phyloP scores from a whole-genome alignment of 331 rosid genomes.

The Rosa hybrid region DNA sequence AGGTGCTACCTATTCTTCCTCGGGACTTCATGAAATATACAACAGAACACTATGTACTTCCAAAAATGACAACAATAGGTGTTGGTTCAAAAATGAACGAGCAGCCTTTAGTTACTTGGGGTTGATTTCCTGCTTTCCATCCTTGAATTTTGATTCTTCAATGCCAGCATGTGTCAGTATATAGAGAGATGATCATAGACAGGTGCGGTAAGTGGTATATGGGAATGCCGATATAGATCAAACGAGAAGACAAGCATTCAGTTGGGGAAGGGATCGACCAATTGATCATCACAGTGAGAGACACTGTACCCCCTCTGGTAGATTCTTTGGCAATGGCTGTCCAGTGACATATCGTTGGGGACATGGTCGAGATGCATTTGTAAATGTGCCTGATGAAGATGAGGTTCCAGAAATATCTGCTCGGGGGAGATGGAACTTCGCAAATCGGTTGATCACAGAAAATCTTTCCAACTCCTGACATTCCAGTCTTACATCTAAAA shows the following conservation, averaged over 20 bases:
- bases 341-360: constrained; percentile 50
- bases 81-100: constrained; percentile 39
- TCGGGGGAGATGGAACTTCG: constrained; percentile 52
- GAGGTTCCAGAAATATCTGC: constrained; percentile 37
- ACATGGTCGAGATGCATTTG: constrained; percentile 22
- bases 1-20: constrained; percentile 42
- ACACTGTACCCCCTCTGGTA: constrained; percentile 55
- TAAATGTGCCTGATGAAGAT: constrained; percentile 35
- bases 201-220: constrained; percentile 14
- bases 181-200: constrained; percentile 28
- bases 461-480: constrained; percentile 59
- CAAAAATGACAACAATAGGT: constrained; percentile 51
- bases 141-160: constrained; percentile 29
- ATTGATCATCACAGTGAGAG: constrained; percentile 45
- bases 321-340: constrained; percentile 43
- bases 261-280: constrained; percentile 22
- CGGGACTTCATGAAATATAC: constrained; percentile 46
- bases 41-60: constrained; percentile 47
- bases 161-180: constrained; percentile 31
- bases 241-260: constrained; percentile 22
- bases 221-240: constrained; percentile 26
- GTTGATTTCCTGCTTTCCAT: constrained; percentile 30
- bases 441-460: constrained; percentile 57
- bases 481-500: constrained; percentile 45
- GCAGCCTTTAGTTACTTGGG: constrained; percentile 35